These are phyloP conservation scores for Ascochyta pisi DNA, from an alignment of 2,329 filamentous ascomycete species.

Conservation along the genomic window DNA sequence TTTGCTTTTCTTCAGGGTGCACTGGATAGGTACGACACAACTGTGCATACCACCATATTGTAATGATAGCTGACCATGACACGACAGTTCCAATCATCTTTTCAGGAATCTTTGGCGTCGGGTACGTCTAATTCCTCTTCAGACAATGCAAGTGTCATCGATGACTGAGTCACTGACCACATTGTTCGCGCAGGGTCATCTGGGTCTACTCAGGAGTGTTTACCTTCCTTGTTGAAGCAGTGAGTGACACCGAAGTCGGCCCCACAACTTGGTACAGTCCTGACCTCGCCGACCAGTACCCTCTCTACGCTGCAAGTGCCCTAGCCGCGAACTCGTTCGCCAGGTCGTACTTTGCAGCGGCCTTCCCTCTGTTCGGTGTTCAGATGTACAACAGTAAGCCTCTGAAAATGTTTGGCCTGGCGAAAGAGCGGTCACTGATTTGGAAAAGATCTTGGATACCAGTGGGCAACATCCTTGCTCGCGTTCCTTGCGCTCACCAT, in stretches of 20 bases:
- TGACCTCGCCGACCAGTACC: constrained; percentile 51
- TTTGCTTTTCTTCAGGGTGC: constrained; percentile 50
- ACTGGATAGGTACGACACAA: constrained; percentile 57
- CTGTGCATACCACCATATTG: constrained; percentile 29
- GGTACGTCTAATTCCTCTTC: constrained; percentile 42
- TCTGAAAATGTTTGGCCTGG: constrained; percentile 28
- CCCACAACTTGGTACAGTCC: constrained; percentile 20
- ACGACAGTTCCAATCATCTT: constrained; percentile 59
- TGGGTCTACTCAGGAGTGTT: constrained; percentile 85
- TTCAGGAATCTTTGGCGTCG: constrained; percentile 55
- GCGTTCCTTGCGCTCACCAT: constrained; percentile 58
- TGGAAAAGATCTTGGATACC: constrained; percentile 54
- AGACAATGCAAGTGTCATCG: constrained; percentile 28
- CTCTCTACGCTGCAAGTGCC: constrained; percentile 58
- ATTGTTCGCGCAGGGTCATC: constrained; percentile 63
- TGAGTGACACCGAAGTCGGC: constrained; percentile 46
- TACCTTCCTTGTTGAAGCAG: constrained; percentile 78
- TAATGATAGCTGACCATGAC: constrained; percentile 43
- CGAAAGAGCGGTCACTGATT: constrained; percentile 56
- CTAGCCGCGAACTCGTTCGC: constrained; percentile 60
- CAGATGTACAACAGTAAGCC: constrained; percentile 60
- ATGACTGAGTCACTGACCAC: constrained; percentile 40
- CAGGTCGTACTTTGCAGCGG: constrained; percentile 56
- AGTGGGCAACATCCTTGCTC: constrained; percentile 58
- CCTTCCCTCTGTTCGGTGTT: constrained; percentile 57